phyloP scores from a whole-genome alignment of 2,329 filamentous ascomycete species.

The Keithomyces neogunnii region DNA sequence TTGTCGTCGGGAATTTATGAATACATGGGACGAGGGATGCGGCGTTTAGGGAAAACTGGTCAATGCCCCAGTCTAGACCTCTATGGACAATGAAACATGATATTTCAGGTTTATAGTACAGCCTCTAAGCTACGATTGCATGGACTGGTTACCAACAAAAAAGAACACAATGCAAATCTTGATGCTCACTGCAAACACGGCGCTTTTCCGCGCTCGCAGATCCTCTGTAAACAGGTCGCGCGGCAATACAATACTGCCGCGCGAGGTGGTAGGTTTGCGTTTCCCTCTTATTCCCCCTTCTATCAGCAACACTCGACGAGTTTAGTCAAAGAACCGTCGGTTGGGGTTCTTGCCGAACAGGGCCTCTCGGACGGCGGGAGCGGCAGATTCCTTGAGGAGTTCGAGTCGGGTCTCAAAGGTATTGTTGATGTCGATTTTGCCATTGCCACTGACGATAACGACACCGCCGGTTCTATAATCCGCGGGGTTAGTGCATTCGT shows the following conservation, averaged over 20 bases:
- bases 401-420: constrained; percentile 87
- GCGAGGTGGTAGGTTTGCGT: not conserved
- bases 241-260: not conserved
- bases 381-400: constrained; percentile 74
- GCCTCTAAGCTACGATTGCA: constrained; percentile 20
- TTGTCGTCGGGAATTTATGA: no score
- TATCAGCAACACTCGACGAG: not conserved
- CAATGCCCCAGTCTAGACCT: not conserved
- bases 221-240: not conserved
- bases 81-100: not conserved
- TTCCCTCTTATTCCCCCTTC: not conserved
- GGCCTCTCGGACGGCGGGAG: constrained; percentile 75
- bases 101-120: constrained; percentile 18
- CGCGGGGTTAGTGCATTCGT: not conserved
- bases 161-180: constrained; percentile 15
- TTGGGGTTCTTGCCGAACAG: constrained; percentile 94
- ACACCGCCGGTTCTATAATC: constrained; percentile 69
- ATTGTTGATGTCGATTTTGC: constrained; percentile 98
- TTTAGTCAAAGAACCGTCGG: constrained; percentile 88
- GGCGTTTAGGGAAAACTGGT: not conserved
- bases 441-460: constrained; percentile 67
- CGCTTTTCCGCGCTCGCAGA: not conserved
- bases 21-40: not conserved
- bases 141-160: constrained; percentile 11
- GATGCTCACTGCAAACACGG: constrained; percentile 2